Evolutionary conservation across 805 yeast genomes (phyloP).

Genomic region (Saccharomycopsis fibuligera): DNA sequence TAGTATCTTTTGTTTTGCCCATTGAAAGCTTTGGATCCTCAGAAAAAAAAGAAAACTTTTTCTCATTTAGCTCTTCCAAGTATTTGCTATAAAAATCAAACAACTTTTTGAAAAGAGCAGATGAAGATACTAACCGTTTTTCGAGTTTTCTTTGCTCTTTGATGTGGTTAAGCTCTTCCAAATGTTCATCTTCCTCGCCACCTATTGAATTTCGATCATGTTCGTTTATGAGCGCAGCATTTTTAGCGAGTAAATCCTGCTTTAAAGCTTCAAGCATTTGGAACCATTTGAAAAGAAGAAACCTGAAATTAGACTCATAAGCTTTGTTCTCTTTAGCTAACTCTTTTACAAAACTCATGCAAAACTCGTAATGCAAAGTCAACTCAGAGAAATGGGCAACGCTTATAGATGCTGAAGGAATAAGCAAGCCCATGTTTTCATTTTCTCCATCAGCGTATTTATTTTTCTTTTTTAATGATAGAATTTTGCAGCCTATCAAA

Average conservation of each 20-base stretch:
- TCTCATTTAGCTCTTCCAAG: slow-evolving; percentile 3
- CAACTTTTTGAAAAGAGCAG: slow-evolving; percentile 4
- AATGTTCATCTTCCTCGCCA: neutral
- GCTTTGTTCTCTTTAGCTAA: slow-evolving; percentile 4
- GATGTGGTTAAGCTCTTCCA: slow-evolving; percentile 7
- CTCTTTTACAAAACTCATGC: slow-evolving; percentile 21
- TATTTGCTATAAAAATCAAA: slow-evolving; percentile 3
- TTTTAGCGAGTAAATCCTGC: neutral
- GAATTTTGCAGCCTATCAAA: slow-evolving; percentile 45
- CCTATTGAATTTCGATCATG: neutral
- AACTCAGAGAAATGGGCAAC: slow-evolving; percentile 11
- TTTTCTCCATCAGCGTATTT: neutral
- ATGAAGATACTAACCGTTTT: neutral
- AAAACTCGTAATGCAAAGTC: slow-evolving; percentile 8
- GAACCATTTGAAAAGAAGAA: slow-evolving; percentile 24
- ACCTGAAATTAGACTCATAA: slow-evolving; percentile 6
- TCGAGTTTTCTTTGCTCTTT: slow-evolving; percentile 13
- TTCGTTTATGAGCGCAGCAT: too few relatives aligned
- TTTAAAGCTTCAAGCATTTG: slow-evolving; percentile 11
- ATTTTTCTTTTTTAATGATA: slow-evolving; percentile 29
- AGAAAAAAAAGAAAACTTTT: neutral
- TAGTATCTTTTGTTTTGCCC: neutral
- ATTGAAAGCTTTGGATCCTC: neutral
- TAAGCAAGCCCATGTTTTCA: neutral
- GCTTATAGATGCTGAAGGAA: slow-evolving; percentile 11